Conservation (phyloP, 208 protist species). For the Polymyxa betae region DNA sequence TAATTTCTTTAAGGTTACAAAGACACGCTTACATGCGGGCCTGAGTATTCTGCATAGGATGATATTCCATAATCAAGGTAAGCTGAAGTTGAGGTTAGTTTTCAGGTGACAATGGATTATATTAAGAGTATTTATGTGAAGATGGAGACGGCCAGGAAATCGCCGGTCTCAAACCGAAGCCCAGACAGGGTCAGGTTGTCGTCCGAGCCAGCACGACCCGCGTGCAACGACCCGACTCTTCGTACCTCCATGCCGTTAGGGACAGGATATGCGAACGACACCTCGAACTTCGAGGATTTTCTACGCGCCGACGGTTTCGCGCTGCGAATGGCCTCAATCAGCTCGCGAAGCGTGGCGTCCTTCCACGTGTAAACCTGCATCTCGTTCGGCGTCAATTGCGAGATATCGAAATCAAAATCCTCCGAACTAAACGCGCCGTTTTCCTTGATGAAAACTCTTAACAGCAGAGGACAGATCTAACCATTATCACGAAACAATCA, state of each 20-base stretch:
- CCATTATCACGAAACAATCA: not conserved
- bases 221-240: conserved; percentile 9
- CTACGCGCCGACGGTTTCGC: conserved; percentile 7
- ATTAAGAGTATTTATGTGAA: not conserved
- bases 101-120: not conserved
- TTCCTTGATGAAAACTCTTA: conserved; percentile 37
- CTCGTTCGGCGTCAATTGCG: conserved; percentile 2
- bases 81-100: not conserved
- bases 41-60: too few relatives aligned
- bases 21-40: too few relatives aligned
- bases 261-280: not conserved
- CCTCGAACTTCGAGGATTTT: not conserved
- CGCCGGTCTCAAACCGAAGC: conserved; percentile 22
- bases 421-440: not conserved
- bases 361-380: conserved; percentile 31
- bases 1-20: too few relatives aligned
- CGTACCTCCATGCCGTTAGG: not conserved
- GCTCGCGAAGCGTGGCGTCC: conserved; percentile 44
- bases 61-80: too few relatives aligned
- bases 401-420: not conserved
- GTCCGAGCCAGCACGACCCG: not conserved
- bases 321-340: conserved; percentile 26
- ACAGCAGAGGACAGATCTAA: conserved; percentile 31
- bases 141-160: conserved; percentile 46
- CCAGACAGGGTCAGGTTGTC: not conserved